Percentiles rank a stretch among this genome's conserved stretches.
Evolutionary conservation across 2,329 filamentous ascomycete genomes (phyloP).

Genomic region (Neofusicoccum cordaticola): DNA sequence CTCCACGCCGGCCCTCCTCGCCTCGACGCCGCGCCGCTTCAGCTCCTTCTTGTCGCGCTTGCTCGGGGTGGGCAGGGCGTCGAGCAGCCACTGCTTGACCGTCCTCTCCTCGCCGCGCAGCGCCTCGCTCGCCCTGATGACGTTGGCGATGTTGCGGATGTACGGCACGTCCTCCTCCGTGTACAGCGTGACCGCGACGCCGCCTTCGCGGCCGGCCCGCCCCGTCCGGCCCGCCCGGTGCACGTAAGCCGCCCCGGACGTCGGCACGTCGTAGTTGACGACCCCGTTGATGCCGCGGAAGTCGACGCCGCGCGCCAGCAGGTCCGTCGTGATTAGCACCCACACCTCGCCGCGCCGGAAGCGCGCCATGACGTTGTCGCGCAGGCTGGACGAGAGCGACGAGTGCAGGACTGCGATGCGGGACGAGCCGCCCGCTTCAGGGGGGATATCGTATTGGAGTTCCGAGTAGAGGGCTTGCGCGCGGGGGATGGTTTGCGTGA

Average conservation of each 20-base stretch:
- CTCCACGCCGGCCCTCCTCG: constrained; percentile 51
- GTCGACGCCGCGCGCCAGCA: constrained; percentile 88
- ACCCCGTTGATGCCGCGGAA: constrained; percentile 94
- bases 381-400: constrained; percentile 71
- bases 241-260: constrained; percentile 84
- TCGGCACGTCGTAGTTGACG: constrained; percentile 95
- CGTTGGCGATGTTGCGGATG: constrained; percentile 88
- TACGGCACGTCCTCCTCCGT: constrained; percentile 91
- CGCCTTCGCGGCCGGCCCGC: constrained; percentile 80
- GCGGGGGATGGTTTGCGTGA: constrained; percentile 92
- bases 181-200: constrained; percentile 89
- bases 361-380: constrained; percentile 78
- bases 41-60: constrained; percentile 83
- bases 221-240: constrained; percentile 92
- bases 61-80: constrained; percentile 76
- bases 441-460: constrained; percentile 89
- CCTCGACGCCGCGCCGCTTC: constrained; percentile 78
- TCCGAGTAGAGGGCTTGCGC: constrained; percentile 85
- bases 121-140: constrained; percentile 80
- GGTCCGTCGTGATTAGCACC: constrained; percentile 93
- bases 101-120: constrained; percentile 54
- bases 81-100: constrained; percentile 70
- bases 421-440: constrained; percentile 77
- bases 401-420: constrained; percentile 90
- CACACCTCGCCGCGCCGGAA: constrained; percentile 93